These are phyloP conservation scores for Aspergillus leporis DNA, from an alignment of 495 filamentous ascomycete species.

Conservation along the genomic window DNA sequence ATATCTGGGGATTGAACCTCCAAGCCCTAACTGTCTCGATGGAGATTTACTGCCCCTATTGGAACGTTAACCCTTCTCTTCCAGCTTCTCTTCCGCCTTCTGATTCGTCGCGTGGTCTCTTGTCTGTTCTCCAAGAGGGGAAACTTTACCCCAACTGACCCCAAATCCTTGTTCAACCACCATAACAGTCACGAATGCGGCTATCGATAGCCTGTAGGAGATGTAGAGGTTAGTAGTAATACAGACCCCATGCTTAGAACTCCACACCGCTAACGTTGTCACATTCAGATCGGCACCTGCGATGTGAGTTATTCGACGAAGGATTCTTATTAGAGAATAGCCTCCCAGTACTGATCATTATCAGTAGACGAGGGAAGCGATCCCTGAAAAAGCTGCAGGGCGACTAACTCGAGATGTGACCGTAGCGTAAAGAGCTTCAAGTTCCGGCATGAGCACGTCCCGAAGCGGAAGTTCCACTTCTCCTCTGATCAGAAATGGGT, in stretches of 20 bases:
- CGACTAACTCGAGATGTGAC: neutral
- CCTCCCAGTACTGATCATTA: neutral
- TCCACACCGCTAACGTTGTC: neutral
- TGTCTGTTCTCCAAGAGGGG: neutral
- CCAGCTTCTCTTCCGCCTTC: no score
- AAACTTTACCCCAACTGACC: neutral
- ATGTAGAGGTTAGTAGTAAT: neutral
- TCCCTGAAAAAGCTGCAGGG: neutral
- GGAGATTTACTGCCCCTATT: neutral
- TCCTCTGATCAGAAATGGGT: neutral
- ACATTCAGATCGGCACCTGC: neutral
- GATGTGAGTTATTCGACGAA: neutral
- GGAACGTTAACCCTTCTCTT: no score
- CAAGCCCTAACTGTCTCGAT: neutral
- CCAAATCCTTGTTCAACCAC: neutral
- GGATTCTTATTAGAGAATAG: no score
- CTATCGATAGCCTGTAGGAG: neutral
- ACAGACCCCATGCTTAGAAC: neutral
- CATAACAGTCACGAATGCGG: neutral
- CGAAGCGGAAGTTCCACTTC: constrained; percentile 1
- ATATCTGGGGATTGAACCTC: neutral
- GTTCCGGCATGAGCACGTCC: neutral
- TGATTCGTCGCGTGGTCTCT: no score
- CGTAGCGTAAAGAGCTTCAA: neutral
- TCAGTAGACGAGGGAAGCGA: neutral